phyloP scores from a whole-genome alignment of 306 rosid genomes.

The Pachyrhizus erosus region DNA sequence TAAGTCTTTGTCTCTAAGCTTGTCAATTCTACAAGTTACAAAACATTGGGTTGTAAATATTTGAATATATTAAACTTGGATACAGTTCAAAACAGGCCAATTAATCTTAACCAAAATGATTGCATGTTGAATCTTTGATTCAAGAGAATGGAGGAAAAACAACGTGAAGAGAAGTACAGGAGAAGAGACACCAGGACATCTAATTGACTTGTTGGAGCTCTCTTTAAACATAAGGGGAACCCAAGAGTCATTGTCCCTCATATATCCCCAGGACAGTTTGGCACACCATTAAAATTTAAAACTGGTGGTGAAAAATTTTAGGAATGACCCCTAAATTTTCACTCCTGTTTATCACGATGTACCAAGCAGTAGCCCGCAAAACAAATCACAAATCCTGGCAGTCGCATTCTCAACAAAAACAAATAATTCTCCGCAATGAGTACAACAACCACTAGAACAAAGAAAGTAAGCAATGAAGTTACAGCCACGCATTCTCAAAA shows the following conservation, averaged over 20 bases:
- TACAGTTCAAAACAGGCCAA: slow-evolving; percentile 10
- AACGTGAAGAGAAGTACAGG: neutral
- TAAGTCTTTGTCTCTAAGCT: slow-evolving; percentile 42
- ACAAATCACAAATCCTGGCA: slow-evolving; percentile 26
- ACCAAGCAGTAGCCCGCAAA: neutral
- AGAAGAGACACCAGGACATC: neutral
- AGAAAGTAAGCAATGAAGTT: neutral
- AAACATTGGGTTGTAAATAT: neutral
- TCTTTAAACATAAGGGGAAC: neutral
- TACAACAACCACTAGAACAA: neutral
- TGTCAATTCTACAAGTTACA: slow-evolving; percentile 43
- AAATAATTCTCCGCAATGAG: neutral
- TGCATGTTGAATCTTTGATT: neutral
- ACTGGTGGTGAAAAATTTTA: neutral
- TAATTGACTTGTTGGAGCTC: neutral
- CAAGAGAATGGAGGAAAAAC: neutral
- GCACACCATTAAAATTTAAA: neutral
- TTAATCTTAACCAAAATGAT: neutral
- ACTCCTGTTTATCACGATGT: neutral
- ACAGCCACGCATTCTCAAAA: slow-evolving; percentile 16
- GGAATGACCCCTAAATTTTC: neutral
- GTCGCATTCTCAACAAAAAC: slow-evolving; percentile 22
- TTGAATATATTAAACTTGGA: neutral
- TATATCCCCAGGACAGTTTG: neutral
- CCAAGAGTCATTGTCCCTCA: neutral